Conservation (phyloP, 495 filamentous ascomycete genomes). For the Copromyces sp. region DNA sequence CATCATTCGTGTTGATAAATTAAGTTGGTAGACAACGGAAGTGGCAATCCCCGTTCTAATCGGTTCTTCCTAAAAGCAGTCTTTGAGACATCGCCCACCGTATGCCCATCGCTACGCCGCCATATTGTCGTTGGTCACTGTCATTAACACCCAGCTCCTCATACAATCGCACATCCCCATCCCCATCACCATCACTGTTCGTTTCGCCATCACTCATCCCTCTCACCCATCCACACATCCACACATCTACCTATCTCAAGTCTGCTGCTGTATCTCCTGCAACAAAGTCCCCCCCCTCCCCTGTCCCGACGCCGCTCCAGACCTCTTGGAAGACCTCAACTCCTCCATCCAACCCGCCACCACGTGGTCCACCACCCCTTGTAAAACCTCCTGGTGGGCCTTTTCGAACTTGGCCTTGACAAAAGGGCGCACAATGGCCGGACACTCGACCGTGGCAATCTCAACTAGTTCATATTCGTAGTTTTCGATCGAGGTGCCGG, state of each 20-base stretch:
- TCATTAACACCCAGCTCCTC: background rate
- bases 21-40: background rate
- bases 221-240: background rate
- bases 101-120: background rate
- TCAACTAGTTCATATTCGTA: conserved; percentile 26
- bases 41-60: background rate
- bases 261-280: background rate
- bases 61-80: background rate
- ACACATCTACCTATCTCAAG: background rate
- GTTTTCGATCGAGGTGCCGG: background rate
- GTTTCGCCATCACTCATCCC: background rate
- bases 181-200: too few species aligned
- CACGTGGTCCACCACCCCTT: conserved; percentile 13
- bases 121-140: background rate
- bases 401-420: conserved; percentile 18
- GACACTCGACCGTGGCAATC: conserved; percentile 20
- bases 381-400: conserved; percentile 18
- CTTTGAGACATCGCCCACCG: background rate
- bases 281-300: background rate
- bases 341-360: background rate
- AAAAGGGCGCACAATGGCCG: conserved; percentile 20
- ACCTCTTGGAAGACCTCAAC: background rate
- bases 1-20: background rate
- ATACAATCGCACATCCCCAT: background rate
- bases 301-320: background rate